Conservation (phyloP, 2,329 filamentous ascomycete genomes). For the Aspergillus texensis region DNA sequence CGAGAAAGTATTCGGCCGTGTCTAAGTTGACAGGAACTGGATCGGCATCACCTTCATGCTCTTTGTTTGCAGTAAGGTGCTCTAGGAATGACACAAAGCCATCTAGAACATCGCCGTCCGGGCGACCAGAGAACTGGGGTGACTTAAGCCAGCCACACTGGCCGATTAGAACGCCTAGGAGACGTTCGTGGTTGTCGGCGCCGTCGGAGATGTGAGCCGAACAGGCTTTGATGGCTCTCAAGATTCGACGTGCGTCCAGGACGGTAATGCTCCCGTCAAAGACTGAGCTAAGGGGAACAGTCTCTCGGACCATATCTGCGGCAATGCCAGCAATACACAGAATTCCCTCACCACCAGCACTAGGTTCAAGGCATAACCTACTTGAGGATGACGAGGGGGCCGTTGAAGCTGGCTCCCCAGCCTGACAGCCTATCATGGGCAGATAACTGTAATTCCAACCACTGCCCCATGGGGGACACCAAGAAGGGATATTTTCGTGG, state of each 20-base stretch:
- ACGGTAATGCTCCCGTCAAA: not conserved
- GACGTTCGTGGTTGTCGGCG: not conserved
- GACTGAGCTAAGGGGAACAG: not conserved
- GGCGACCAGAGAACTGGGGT: not conserved
- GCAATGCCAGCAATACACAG: not conserved
- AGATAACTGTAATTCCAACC: not conserved
- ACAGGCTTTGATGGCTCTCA: not conserved
- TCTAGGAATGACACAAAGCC: not conserved
- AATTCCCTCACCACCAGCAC: accelerated
- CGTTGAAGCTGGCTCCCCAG: not conserved
- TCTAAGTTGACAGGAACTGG: not conserved
- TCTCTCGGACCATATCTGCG: not conserved
- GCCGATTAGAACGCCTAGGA: not conserved
- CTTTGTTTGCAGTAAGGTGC: not conserved
- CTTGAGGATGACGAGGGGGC: not conserved
- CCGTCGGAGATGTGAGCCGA: not conserved
- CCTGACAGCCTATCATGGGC: not conserved
- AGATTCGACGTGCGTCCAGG: not conserved
- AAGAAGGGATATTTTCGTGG: not conserved
- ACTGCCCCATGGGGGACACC: not conserved
- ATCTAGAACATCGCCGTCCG: not conserved
- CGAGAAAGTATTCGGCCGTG: not conserved
- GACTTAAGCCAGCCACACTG: not conserved
- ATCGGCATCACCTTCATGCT: not conserved
- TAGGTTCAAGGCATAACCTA: not conserved